These are phyloP conservation scores for Leucocoprinus sp. DNA, from an alignment of 768 basidiomycete species.

Conservation along the genomic window DNA sequence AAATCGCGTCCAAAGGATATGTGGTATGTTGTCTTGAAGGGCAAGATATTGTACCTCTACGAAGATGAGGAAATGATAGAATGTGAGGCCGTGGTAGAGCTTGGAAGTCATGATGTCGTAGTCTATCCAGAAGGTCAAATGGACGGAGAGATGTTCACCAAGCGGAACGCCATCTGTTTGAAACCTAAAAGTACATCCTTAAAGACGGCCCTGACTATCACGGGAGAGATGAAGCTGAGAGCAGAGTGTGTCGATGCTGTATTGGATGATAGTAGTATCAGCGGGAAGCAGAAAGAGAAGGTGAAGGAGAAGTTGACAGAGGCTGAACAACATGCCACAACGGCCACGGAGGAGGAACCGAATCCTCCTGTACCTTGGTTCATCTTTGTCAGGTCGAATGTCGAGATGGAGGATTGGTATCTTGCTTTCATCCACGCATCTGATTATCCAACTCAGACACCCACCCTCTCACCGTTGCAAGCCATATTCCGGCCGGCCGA, in stretches of 20 bases:
- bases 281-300: conserved; percentile 27
- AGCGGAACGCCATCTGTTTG: conserved; percentile 80
- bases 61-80: conserved; percentile 89
- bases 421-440: conserved; percentile 72
- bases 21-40: conserved; percentile 92
- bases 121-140: conserved; percentile 67
- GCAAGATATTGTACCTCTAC: conserved; percentile 84
- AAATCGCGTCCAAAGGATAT: conserved; percentile 80
- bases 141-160: conserved; percentile 89
- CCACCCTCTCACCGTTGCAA: conserved; percentile 51
- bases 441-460: conserved; percentile 50
- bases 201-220: conserved; percentile 38
- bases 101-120: conserved; percentile 68
- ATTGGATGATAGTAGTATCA: conserved; percentile 19
- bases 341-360: conserved; percentile 41
- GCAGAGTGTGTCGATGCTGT: conserved; percentile 24
- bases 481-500: conserved; percentile 66
- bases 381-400: conserved; percentile 81
- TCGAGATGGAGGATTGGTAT: conserved; percentile 98
- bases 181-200: conserved; percentile 36
- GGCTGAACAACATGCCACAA: conserved; percentile 34
- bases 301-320: conserved; percentile 28
- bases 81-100: conserved; percentile 84
- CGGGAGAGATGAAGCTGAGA: conserved; percentile 42
- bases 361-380: conserved; percentile 73